Evolutionary conservation across 768 basidiomycete genomes (phyloP), one percentile per base, ranked within the genome.

Genomic region (Mycena galericulata): DNA sequence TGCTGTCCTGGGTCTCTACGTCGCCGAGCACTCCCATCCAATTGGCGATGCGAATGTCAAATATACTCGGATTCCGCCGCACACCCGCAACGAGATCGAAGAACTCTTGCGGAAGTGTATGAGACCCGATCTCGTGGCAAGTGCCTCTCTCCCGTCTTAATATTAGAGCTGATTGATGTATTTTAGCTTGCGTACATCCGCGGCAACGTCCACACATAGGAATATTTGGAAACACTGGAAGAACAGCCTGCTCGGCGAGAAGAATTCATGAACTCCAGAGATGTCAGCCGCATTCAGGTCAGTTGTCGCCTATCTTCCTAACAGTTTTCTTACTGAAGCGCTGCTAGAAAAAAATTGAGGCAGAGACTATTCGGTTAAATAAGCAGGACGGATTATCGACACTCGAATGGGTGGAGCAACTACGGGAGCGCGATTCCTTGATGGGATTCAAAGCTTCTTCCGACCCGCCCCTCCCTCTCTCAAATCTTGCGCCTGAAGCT

Each of bases 401-500:
- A 4, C 58, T 60, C 24, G 32, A 60, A 38, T 60, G n/a, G n/a
- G n/a, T 60, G 9, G 32, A 7, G 4, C 34, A 22, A 3, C 58
- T 60, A 22, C 30, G 46, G 7, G 32, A 49, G 20, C 45, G 45
- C 24, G 46, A 60, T 24, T 47, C 45, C 24, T 11, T 60, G 3
- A 47, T 60, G 32, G 45, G 45, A 17, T 60, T 60, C 34, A 60
- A 60, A 24, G 58, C 58, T 20, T 26, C 45, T 17, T 60, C 32
- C 7, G 58, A 60, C 14, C 58, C 57, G 4, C 57, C 57, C 1
- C 26, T 47, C 8, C 57, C 57, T 10, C 2, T 32, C 14, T 46
- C 45, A 18, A 24, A 45, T 11, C 30, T 59, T 1, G 57, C 30
- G 17, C 30, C 43, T 0, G 59, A 60, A 8, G 49, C 49, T 17